These are phyloP conservation scores for Coemansia sp. DNA, from an alignment of 192 early-diverging fungal species.

Conservation along the genomic window DNA sequence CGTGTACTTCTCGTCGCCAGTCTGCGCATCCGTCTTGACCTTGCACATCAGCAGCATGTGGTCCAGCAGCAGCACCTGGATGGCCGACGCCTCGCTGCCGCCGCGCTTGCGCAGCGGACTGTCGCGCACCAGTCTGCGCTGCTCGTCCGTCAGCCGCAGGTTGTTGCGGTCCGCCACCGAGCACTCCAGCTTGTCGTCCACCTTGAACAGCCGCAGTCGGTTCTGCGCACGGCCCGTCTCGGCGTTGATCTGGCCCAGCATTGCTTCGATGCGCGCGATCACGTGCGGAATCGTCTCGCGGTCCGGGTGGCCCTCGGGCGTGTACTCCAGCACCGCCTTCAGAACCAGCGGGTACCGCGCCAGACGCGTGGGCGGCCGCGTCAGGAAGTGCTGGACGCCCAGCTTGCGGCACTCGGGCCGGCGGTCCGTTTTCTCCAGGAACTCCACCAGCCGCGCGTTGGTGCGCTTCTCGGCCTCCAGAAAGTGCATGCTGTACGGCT, in stretches of 20 bases:
- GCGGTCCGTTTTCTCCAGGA: slow-evolving; percentile 79
- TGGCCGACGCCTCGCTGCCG: slow-evolving; percentile 63
- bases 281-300: slow-evolving; percentile 70
- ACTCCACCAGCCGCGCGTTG: slow-evolving; percentile 69
- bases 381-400: slow-evolving; percentile 83
- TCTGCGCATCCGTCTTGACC: slow-evolving; percentile 60
- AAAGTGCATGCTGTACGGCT: slow-evolving; percentile 77
- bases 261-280: slow-evolving; percentile 68
- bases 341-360: slow-evolving; percentile 86
- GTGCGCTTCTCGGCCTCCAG: slow-evolving; percentile 77
- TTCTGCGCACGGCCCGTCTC: slow-evolving; percentile 92
- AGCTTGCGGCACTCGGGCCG: slow-evolving; percentile 78
- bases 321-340: slow-evolving; percentile 77
- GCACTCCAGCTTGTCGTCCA: slow-evolving; percentile 70
- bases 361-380: slow-evolving; percentile 83
- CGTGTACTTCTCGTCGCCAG: slow-evolving; percentile 59
- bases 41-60: slow-evolving; percentile 80
- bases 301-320: slow-evolving; percentile 82
- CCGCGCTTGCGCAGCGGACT: slow-evolving; percentile 74
- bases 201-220: slow-evolving; percentile 72
- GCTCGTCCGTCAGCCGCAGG: slow-evolving; percentile 70
- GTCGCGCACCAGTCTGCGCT: slow-evolving; percentile 74
- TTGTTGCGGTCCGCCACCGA: slow-evolving; percentile 62
- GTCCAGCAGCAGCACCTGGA: slow-evolving; percentile 85
- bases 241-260: slow-evolving; percentile 77